phyloP scores from a whole-genome alignment of 2,329 filamentous ascomycete species.

The Aspergillus eucalypticola region DNA sequence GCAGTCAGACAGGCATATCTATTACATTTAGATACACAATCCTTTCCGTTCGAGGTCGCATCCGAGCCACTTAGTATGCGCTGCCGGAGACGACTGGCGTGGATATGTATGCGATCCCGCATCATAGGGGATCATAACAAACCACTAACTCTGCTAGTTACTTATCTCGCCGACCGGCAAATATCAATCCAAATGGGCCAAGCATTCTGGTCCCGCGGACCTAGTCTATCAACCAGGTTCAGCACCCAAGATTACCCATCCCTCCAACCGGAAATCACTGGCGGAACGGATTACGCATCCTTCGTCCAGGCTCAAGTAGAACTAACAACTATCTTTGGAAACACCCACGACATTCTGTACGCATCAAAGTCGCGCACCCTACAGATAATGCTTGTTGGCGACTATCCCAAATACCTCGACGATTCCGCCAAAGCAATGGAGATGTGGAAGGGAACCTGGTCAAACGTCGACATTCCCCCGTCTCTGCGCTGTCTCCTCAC shows the following conservation, averaged over 20 bases:
- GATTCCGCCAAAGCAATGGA: slow-evolving; percentile 5
- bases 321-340: slow-evolving; percentile 3
- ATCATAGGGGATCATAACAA: too few relatives aligned
- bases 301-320: slow-evolving; percentile 9
- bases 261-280: not conserved
- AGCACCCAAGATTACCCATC: slow-evolving; percentile 18
- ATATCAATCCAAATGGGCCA: slow-evolving; percentile 22
- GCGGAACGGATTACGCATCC: slow-evolving; percentile 1
- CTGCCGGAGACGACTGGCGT: slow-evolving; percentile 11
- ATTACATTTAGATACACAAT: slow-evolving; percentile 20
- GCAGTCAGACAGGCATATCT: slow-evolving; percentile 26
- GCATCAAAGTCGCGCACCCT: slow-evolving; percentile 3
- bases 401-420: slow-evolving; percentile 8
- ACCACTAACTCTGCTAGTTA: not conserved
- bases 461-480: not conserved
- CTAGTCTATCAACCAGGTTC: slow-evolving; percentile 17
- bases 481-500: not conserved
- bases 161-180: slow-evolving; percentile 18
- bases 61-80: not conserved
- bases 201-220: slow-evolving; percentile 20
- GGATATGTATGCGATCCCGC: slow-evolving; percentile 13
- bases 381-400: slow-evolving; percentile 1
- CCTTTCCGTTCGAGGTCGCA: slow-evolving; percentile 14
- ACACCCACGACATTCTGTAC: slow-evolving; percentile 4
- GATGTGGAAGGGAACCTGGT: slow-evolving; percentile 6